phyloP scores from a whole-genome alignment of 495 filamentous ascomycete species.

The Talaromyces ruber region DNA sequence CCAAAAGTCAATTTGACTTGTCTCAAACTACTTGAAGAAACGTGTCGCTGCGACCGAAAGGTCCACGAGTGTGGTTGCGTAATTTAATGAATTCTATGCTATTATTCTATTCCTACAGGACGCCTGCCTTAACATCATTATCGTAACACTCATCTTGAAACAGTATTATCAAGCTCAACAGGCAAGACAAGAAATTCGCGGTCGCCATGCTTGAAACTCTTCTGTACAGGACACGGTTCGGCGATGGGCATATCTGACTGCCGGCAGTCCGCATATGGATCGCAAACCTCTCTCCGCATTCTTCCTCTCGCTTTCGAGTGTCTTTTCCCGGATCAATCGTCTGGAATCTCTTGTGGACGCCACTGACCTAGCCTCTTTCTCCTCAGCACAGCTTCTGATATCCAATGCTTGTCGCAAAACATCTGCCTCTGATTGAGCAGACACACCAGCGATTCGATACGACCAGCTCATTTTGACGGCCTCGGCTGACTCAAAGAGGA shows the following conservation, averaged over 20 bases:
- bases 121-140: neutral
- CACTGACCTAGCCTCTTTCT: neutral
- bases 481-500: constrained; percentile 54
- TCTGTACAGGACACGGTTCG: neutral
- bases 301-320: neutral
- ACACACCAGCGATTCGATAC: constrained; percentile 71
- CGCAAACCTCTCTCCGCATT: neutral
- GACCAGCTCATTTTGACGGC: constrained; percentile 55
- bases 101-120: neutral
- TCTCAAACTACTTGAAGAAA: neutral
- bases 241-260: neutral
- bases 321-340: neutral
- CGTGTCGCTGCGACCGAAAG: neutral
- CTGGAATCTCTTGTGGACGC: neutral
- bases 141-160: neutral
- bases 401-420: neutral
- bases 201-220: neutral
- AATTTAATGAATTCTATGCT: neutral
- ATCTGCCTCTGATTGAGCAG: constrained; percentile 66
- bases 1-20: neutral
- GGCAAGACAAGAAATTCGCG: neutral
- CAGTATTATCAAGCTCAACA: neutral
- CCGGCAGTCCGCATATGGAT: neutral
- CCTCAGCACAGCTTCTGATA: neutral
- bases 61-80: neutral